Evolutionary conservation across 768 basidiomycete species (phyloP), one percentile per base, ranked within the genome.

Genomic region (Rhizopogon vulgaris): DNA sequence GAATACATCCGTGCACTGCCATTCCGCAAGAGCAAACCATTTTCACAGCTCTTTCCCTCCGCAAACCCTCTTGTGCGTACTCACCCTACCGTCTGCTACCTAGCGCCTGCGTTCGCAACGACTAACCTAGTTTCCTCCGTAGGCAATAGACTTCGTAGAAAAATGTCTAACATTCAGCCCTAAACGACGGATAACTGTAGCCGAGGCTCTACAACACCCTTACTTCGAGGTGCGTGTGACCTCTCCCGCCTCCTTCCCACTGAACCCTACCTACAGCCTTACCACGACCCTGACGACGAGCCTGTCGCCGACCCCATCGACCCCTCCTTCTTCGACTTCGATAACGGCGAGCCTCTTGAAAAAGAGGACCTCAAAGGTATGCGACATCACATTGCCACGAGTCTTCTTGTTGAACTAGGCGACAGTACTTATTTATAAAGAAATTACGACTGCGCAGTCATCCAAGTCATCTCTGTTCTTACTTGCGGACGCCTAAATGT

Each of bases 1-100:
- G 92, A 94, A 63, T 94, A 93, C 60, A 86, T 94, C 52, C 84
- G 93, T 2, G 88, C 92, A 0, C 73, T 95, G 14, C 91, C 91
- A 0, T 94, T 95, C 70, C 75, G 90, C 46, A 89, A 85, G 72
- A 85, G 85, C 62, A 84, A 78, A 62, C 78, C 82, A 41, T 87
- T 95, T 58, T 65, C 71, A 38, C 66, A 74, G 18, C 72, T 94
- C 48, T 93, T 90, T 63, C 84, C 85, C 0, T 82, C 82, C 45
- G 88, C 91, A 6, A 87, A 85, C 59, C 82, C 77, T 40, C 63
- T 83, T 62, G 85, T 81, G 56, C 67, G 68, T 43, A n/a, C 32
- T 22, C 10, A n/a, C 5, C 22, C 38, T 40, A 24, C 34, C 43
- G 14, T 18, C 22, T 37, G 17, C 28, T 14, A 32, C 18, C 18